phyloP scores from a whole-genome alignment of 2,329 filamentous ascomycete genomes.

The Hypoxylon sp. region DNA sequence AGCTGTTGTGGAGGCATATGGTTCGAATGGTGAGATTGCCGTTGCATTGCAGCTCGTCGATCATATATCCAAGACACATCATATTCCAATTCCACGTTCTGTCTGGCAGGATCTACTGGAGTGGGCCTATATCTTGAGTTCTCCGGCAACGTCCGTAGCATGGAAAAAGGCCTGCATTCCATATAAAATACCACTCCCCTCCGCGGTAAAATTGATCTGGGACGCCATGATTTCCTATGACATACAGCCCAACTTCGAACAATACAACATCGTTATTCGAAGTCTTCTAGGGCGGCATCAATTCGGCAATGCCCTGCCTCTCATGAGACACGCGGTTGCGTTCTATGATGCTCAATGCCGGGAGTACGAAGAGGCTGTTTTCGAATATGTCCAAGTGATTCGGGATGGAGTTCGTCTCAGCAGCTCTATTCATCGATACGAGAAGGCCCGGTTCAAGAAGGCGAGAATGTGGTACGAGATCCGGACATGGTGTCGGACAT shows the following conservation, averaged over 20 bases:
- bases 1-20: conserved; percentile 75
- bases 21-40: conserved; percentile 73
- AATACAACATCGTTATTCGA: conserved; percentile 65
- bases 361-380: conserved; percentile 44
- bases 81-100: conserved; percentile 65
- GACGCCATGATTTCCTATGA: conserved; percentile 70
- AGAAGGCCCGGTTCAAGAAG: conserved; percentile 48
- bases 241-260: conserved; percentile 67
- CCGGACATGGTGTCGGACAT: conserved; percentile 45
- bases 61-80: conserved; percentile 70
- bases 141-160: conserved; percentile 54
- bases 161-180: conserved; percentile 53
- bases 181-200: conserved; percentile 53
- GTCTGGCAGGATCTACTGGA: conserved; percentile 77
- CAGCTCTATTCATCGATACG: conserved; percentile 40
- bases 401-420: conserved; percentile 42
- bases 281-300: conserved; percentile 48
- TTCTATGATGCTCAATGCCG: conserved; percentile 49
- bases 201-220: conserved; percentile 67
- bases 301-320: conserved; percentile 38
- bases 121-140: conserved; percentile 72
- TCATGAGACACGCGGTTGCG: conserved; percentile 48
- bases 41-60: conserved; percentile 71
- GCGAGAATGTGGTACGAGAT: conserved; percentile 52
- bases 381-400: conserved; percentile 46